Percentiles rank a stretch among this genome's conserved stretches.
These are phyloP conservation scores for Suhomyces atakaporum DNA, from an alignment of 1,139 yeast genomes.

Conservation along the genomic window DNA sequence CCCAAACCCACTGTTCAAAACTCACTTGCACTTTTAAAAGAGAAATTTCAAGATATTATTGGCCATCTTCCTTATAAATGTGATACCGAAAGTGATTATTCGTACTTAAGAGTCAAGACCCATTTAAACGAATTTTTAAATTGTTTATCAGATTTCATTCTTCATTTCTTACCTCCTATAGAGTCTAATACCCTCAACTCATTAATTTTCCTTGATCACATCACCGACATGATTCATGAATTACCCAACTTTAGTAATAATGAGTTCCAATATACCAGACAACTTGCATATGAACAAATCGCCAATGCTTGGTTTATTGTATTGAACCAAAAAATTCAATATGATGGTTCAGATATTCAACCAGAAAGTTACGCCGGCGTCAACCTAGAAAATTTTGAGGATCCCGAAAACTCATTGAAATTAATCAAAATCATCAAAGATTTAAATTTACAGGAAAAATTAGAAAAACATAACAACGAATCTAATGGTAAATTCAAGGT, in stretches of 20 bases:
- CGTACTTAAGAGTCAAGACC: slow-evolving; percentile 82
- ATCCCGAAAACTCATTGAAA: slow-evolving; percentile 26
- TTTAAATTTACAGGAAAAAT: slow-evolving; percentile 42
- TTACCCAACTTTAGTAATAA: slow-evolving; percentile 73
- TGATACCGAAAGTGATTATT: slow-evolving; percentile 74
- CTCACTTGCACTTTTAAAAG: slow-evolving; percentile 51
- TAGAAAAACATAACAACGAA: slow-evolving; percentile 59
- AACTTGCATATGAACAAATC: slow-evolving; percentile 77
- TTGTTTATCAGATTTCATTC: slow-evolving; percentile 77
- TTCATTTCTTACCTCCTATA: slow-evolving; percentile 78
- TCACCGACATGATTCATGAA: slow-evolving; percentile 63
- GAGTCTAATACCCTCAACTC: slow-evolving; percentile 60
- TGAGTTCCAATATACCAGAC: slow-evolving; percentile 72
- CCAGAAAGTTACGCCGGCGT: slow-evolving; percentile 20
- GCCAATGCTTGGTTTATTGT: slow-evolving; percentile 74
- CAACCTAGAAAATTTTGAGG: slow-evolving; percentile 13
- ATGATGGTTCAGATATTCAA: slow-evolving; percentile 18
- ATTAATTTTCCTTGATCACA: slow-evolving; percentile 65
- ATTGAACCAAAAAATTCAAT: slow-evolving; percentile 40
- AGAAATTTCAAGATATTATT: slow-evolving; percentile 49
- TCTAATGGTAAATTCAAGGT: slow-evolving; percentile 53
- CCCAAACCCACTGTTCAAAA: slow-evolving; percentile 60
- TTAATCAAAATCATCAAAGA: slow-evolving; percentile 37
- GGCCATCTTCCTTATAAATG: slow-evolving; percentile 72
- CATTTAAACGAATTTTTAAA: slow-evolving; percentile 72